Evolutionary conservation across 1,284 basidiomycete genomes (phyloP), one percentile per base, ranked within the genome.

Genomic region (Apiotrichum sp.): DNA sequence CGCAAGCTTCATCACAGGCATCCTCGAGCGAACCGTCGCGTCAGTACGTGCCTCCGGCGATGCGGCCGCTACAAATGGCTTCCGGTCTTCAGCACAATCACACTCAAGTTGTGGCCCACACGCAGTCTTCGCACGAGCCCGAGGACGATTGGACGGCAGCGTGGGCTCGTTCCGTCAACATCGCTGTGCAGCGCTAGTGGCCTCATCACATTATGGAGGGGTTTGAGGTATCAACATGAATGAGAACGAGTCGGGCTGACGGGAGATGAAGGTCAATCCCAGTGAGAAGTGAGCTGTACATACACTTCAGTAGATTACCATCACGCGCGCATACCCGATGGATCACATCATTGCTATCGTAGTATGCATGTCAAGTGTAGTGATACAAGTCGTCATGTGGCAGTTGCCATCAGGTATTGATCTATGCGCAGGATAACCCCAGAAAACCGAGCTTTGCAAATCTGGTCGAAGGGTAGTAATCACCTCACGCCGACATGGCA

Each of bases 401-500:
- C 7, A 11, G 35, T 11, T 36, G 35, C 35, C 6, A 36, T 36
- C 35, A 36, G 35, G 11, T n/a, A n/a, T n/a, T n/a, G n/a, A n/a
- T n/a, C n/a, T n/a, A n/a, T n/a, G n/a, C n/a, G n/a, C n/a, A n/a
- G n/a, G n/a, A n/a, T n/a, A n/a, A n/a, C n/a, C n/a, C n/a, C n/a
- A n/a, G n/a, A n/a, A 22, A 16, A 6, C 16, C 33, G 46, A n/a
- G 14, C 29, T 11, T 16, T 6, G 9, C n/a, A 44, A 44, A 13
- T 13, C 6, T 34, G 11, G 13, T n/a, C 7, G 32, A 13, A 32
- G 31, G 11, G 44, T 3, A 32, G 8, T 22, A 14, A 39, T 33
- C 16, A 7, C 35, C 7, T 3, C 16, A 36, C 14, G 51, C 11
- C 1, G 29, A n/a, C 8, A 39, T 22, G 29, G 92, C 90, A 75